These are phyloP conservation scores for Tetrapyrgos nigripes DNA, from an alignment of 1,284 basidiomycete species.

Conservation along the genomic window DNA sequence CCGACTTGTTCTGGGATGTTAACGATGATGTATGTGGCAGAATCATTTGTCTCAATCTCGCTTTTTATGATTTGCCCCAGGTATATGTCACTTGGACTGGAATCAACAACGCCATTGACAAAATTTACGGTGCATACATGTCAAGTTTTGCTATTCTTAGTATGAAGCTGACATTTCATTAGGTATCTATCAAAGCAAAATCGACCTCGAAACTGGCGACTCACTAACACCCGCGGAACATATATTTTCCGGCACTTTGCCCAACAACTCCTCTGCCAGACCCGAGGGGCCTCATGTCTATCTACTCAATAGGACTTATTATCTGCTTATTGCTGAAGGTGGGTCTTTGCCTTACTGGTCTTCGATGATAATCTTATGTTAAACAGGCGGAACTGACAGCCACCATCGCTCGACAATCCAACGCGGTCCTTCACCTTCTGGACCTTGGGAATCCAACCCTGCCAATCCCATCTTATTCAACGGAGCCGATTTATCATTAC, in stretches of 20 bases:
- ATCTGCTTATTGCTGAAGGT: conserved; percentile 52
- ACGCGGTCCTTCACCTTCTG: conserved; percentile 43
- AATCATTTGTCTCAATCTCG: not conserved
- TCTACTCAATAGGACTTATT: conserved; percentile 45
- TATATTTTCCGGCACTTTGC: conserved; percentile 43
- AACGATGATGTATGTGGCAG: conserved; percentile 37
- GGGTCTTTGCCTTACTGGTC: not conserved
- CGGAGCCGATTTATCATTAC: conserved; percentile 36
- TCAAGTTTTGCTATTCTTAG: conserved; percentile 1
- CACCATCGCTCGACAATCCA: conserved; percentile 44
- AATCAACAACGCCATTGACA: conserved; percentile 45
- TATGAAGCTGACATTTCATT: conserved; percentile 1
- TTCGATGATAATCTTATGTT: not conserved
- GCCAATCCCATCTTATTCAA: conserved; percentile 49
- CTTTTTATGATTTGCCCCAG: conserved; percentile 14
- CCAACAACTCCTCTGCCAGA: conserved; percentile 37
- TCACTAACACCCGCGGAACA: conserved; percentile 42
- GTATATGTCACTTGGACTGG: conserved; percentile 44
- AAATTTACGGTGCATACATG: conserved; percentile 40
- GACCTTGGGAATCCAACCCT: conserved; percentile 47
- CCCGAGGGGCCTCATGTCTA: conserved; percentile 49
- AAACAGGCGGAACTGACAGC: conserved; percentile 38
- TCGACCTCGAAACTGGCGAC: conserved; percentile 45
- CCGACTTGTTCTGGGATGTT: conserved; percentile 47
- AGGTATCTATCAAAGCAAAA: conserved; percentile 48